Evolutionary conservation across 2,329 filamentous ascomycete genomes (phyloP), one percentile per base, ranked within the genome.

Genomic region (Trichoderma gracile): DNA sequence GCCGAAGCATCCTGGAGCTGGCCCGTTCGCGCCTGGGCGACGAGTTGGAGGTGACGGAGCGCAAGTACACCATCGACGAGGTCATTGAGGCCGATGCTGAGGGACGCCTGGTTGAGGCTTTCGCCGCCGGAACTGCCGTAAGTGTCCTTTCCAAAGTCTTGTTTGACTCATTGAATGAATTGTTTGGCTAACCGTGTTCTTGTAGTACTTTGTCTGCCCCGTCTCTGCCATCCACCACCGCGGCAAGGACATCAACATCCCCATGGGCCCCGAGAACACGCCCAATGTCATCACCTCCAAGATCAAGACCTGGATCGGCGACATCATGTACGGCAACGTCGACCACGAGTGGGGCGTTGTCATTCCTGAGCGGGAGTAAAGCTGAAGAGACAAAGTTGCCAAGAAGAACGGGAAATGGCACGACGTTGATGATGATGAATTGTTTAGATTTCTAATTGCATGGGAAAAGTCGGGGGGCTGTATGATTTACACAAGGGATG

Each of bases 41-140:
- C 40, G 80, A 86, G 68, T 62, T 88, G 2, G 89, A 93, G 69
- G 83, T 96, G 45, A 88, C 94, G 0, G 93, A 97, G 86, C 83
- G 89, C 68, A 87, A 87, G 68, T 95, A 94, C 78, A 92, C 87
- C 23, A 96, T 97, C 74, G 79, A 83, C 33, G 93, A 97, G 77
- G 77, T 97, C 17, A 74, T 87, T 30, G 84, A 89, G 73, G 92
- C 93, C 1, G 80, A 86, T 27, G 78, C 83, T 49, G 91, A 97
- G 73, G 92, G 91, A 3, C 82, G 93, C 2, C 76, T 97, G 49
- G 75, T 97, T 10, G 93, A 97, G 79, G 85, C 91, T 1, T 97
- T 97, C 73, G 91, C 90, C 8, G 87, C 90, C 40, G 93, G 94
- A 19, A 97, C 93, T 67, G 93, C 93, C 64, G 88, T 90, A 81